phyloP scores from a whole-genome alignment of 176 grass and related monocot genomes.

The Ampelocalamus luodianensis region DNA sequence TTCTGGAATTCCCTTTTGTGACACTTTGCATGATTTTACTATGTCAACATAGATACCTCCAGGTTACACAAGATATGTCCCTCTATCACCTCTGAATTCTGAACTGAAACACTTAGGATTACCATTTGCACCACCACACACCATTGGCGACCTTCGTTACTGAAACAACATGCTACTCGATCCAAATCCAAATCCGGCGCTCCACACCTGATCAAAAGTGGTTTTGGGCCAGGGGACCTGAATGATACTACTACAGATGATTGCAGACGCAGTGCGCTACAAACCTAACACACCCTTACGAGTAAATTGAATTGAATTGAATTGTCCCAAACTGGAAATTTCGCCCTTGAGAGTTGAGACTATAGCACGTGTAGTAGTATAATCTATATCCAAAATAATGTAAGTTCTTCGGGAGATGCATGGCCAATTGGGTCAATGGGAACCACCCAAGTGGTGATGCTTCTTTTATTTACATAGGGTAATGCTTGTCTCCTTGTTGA shows the following conservation, averaged over 20 bases:
- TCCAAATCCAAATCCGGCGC: too few relatives aligned
- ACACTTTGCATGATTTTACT: too few relatives aligned
- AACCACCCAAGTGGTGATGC: conserved; percentile 21
- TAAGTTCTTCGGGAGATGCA: background rate
- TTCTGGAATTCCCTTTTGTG: conserved; percentile 66
- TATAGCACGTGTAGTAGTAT: background rate
- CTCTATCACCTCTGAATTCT: too few relatives aligned
- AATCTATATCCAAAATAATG: background rate
- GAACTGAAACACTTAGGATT: too few relatives aligned
- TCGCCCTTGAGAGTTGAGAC: background rate
- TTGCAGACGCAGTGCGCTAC: conserved; percentile 31
- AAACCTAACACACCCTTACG: background rate
- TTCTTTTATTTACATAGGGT: background rate
- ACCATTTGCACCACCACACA: too few relatives aligned
- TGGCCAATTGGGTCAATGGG: background rate
- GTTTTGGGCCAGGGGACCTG: conserved; percentile 25
- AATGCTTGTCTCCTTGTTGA: background rate
- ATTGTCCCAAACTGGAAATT: background rate
- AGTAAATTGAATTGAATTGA: too few relatives aligned
- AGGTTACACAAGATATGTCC: too few relatives aligned
- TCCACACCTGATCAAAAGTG: background rate
- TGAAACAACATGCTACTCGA: too few relatives aligned
- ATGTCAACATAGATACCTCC: too few relatives aligned
- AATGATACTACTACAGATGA: background rate
- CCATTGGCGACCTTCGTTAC: too few relatives aligned